Evolutionary conservation across 371 early-diverging fungal species (phyloP).

Genomic region (Lichtheimia hyalospora): DNA sequence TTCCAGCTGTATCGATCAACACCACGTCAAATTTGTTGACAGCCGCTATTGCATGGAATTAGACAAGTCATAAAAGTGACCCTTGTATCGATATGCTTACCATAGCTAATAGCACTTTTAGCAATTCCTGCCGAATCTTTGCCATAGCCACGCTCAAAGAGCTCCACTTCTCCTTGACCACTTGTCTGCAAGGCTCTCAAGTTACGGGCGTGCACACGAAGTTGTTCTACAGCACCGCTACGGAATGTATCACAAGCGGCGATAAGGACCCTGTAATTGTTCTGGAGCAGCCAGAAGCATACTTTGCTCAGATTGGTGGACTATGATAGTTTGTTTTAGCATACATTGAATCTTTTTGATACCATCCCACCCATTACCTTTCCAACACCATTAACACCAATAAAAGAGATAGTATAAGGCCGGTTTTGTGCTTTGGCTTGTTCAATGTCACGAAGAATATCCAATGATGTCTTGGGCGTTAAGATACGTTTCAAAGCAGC

Average conservation of each 20-base stretch:
- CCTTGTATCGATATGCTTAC: slow-evolving; percentile 25
- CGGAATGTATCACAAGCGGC: slow-evolving; percentile 99
- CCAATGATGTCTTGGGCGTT: slow-evolving; percentile 92
- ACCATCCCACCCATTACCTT: slow-evolving; percentile 22
- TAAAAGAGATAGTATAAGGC: slow-evolving; percentile 93
- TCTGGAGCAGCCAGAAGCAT: slow-evolving; percentile 97
- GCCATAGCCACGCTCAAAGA: slow-evolving; percentile 98
- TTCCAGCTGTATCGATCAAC: slow-evolving; percentile 98
- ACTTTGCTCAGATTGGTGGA: slow-evolving; percentile 98
- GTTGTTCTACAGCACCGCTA: slow-evolving; percentile 99
- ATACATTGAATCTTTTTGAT: neutral
- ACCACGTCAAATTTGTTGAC: slow-evolving; percentile 92
- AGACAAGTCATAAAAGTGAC: neutral
- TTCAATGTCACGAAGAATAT: slow-evolving; percentile 91
- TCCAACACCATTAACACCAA: slow-evolving; percentile 99
- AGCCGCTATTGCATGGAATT: slow-evolving; percentile 28
- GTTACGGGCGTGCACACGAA: slow-evolving; percentile 93
- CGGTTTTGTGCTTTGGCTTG: slow-evolving; percentile 68
- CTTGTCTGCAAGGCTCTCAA: slow-evolving; percentile 74
- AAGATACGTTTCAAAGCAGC: slow-evolving; percentile 82
- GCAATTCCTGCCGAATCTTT: slow-evolving; percentile 99
- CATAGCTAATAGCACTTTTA: slow-evolving; percentile 94
- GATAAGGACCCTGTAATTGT: slow-evolving; percentile 89
- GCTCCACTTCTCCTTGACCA: slow-evolving; percentile 75
- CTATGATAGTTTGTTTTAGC: slow-evolving; percentile 25